These are phyloP conservation scores for Gaillardinia entomophila DNA, from an alignment of 805 yeast genomes.

Conservation along the genomic window DNA sequence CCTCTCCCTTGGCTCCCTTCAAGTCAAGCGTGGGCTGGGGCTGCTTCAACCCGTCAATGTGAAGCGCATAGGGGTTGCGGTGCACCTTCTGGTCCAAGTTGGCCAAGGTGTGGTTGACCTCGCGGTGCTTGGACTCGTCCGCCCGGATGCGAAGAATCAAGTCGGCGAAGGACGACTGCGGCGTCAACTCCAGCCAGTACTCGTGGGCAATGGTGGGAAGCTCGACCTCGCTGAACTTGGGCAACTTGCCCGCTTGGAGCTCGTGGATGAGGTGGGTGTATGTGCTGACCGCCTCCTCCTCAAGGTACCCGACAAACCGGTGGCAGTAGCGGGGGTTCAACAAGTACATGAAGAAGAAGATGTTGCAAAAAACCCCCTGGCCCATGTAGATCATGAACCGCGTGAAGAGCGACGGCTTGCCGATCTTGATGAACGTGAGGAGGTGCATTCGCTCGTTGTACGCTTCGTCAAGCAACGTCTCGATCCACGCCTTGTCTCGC, in stretches of 20 bases:
- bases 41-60: conserved; percentile 28
- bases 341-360: conserved; percentile 57
- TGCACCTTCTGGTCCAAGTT: conserved; percentile 49
- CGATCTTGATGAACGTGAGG: conserved; percentile 59
- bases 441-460: conserved; percentile 77
- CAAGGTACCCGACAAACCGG: conserved; percentile 71
- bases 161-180: conserved; percentile 50
- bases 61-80: conserved; percentile 61
- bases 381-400: conserved; percentile 50
- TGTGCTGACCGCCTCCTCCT: conserved; percentile 71
- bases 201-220: conserved; percentile 57
- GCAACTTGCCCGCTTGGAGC: conserved; percentile 47
- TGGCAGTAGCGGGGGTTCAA: conserved; percentile 61
- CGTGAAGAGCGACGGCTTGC: conserved; percentile 57
- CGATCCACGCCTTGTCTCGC: conserved; percentile 71
- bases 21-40: conserved; percentile 37
- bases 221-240: conserved; percentile 37
- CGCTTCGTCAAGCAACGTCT: conserved; percentile 68
- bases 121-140: conserved; percentile 75
- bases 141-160: conserved; percentile 61
- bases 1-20: conserved; percentile 22
- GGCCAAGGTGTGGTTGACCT: conserved; percentile 73
- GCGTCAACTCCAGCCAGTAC: conserved; percentile 55
- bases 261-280: conserved; percentile 54
- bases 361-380: conserved; percentile 66